These are phyloP conservation scores for Pugionium cornutum DNA, from an alignment of 345 rosid species.

Conservation along the genomic window DNA sequence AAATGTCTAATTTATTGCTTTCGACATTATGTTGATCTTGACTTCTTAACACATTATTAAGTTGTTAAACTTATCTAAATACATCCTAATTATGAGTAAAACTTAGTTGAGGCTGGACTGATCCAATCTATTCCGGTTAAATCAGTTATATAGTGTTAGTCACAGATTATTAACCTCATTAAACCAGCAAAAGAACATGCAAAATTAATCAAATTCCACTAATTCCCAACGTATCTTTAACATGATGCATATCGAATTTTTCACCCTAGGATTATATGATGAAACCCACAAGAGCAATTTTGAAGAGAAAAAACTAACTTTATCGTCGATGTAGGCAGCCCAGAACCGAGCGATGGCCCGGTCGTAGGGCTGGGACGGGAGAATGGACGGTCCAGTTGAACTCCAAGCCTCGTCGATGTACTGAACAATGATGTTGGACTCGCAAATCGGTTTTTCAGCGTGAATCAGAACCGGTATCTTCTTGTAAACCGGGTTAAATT, in stretches of 20 bases:
- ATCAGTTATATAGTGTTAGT: not conserved
- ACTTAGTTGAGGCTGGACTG: conserved; percentile 8
- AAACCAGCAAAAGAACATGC: conserved; percentile 3
- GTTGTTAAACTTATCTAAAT: not conserved
- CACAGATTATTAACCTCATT: not conserved
- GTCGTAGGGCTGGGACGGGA: conserved; percentile 62
- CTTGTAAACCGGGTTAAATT: conserved; percentile 79
- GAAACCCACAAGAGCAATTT: not conserved
- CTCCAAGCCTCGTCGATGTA: conserved; percentile 71
- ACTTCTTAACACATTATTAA: not conserved
- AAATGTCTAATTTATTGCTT: not conserved
- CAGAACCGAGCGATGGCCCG: conserved; percentile 67
- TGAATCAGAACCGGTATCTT: conserved; percentile 82
- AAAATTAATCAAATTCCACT: not conserved
- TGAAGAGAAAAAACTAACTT: conserved; percentile 41
- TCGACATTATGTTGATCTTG: not conserved
- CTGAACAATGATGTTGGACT: conserved; percentile 69
- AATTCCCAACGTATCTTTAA: not conserved
- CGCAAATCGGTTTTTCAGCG: conserved; percentile 58
- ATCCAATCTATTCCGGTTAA: conserved; percentile 2
- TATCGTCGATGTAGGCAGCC: conserved; percentile 61
- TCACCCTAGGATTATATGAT: not conserved
- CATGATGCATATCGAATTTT: conserved; percentile 8
- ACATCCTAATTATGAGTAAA: not conserved
- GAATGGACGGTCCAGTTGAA: conserved; percentile 56